Percentiles rank a stretch among this genome's conserved stretches.
These are phyloP conservation scores for Antitrichia curtipendula DNA, from an alignment of 225 moss, liverwort and hornwort species.

Conservation along the genomic window DNA sequence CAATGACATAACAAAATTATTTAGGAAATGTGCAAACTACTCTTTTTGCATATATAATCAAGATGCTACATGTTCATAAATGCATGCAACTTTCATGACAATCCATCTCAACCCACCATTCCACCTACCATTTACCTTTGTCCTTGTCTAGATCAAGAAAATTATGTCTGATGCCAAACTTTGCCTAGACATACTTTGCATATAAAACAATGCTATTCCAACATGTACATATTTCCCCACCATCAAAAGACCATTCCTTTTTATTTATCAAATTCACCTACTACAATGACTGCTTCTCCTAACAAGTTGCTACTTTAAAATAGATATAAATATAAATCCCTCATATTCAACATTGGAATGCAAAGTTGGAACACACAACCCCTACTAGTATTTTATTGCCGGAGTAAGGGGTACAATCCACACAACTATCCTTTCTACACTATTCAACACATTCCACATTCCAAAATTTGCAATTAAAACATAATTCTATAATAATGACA, in stretches of 20 bases:
- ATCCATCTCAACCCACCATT: fast-evolving
- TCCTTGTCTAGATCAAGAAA: background rate
- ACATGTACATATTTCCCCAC: fast-evolving
- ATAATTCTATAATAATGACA: fast-evolving
- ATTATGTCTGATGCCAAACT: background rate
- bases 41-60: background rate
- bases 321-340: fast-evolving
- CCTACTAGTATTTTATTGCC: fast-evolving
- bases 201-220: background rate
- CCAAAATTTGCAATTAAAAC: background rate
- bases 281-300: fast-evolving
- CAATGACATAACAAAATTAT: background rate
- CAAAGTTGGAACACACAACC: fast-evolving
- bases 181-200: fast-evolving
- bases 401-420: fast-evolving
- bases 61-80: background rate
- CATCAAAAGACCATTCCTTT: background rate
- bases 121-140: background rate
- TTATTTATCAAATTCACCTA: background rate
- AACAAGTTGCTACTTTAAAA: background rate
- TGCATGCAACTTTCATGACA: fast-evolving
- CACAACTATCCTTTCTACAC: fast-evolving
- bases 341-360: fast-evolving
- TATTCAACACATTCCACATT: fast-evolving
- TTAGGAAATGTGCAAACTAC: background rate